Conservation (phyloP, 164 flowering plant genomes). For the Tinospora cordifolia region DNA sequence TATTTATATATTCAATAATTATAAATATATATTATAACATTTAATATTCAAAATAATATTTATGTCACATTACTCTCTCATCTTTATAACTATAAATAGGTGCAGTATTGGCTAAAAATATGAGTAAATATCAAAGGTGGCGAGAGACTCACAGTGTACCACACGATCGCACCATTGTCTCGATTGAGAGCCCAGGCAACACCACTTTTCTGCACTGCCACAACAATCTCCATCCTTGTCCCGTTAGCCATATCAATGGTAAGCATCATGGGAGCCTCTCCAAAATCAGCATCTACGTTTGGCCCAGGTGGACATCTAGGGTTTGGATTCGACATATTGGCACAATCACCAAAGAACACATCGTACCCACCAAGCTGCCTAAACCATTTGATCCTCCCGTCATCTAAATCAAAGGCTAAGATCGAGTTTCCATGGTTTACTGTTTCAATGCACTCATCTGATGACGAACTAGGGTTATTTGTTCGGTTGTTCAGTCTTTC, state of each 20-base stretch:
- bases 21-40: too few species aligned
- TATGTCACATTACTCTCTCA: too few species aligned
- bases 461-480: slow-evolving; percentile 20
- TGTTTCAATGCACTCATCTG: slow-evolving; percentile 34
- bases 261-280: slow-evolving; percentile 47
- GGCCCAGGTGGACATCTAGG: slow-evolving; percentile 48
- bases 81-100: too few species aligned
- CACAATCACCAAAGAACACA: slow-evolving; percentile 32
- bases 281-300: slow-evolving; percentile 47
- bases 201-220: slow-evolving; percentile 55
- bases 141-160: slow-evolving; percentile 34
- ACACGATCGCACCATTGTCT: slow-evolving; percentile 37
- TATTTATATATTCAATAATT: too few species aligned
- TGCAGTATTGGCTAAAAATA: background rate
- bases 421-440: slow-evolving; percentile 33
- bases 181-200: slow-evolving; percentile 54
- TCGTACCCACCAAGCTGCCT: slow-evolving; percentile 41
- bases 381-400: slow-evolving; percentile 36
- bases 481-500: slow-evolving; percentile 31
- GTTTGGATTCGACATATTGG: slow-evolving; percentile 25
- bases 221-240: slow-evolving; percentile 33
- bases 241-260: slow-evolving; percentile 13
- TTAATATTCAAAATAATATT: too few species aligned
- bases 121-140: background rate
- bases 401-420: slow-evolving; percentile 31